Evolutionary conservation across 352 stramenopile species (phyloP).

Genomic region (Albugo laibachii): DNA sequence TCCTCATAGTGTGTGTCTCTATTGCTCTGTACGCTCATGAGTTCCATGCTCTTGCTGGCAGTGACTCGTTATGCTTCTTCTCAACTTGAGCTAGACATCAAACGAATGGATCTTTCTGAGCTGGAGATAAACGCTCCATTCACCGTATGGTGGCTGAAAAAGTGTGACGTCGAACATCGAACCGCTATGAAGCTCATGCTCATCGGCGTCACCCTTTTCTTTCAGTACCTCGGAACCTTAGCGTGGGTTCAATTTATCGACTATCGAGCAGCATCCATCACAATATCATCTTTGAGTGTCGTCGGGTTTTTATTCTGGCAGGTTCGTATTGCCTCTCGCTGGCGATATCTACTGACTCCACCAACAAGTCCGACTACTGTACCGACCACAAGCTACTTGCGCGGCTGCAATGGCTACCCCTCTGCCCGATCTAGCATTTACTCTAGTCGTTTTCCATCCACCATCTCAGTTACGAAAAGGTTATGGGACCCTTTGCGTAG

Average conservation of each 20-base stretch:
- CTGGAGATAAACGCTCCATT: slow-evolving; percentile 39
- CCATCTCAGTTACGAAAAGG: too few relatives aligned
- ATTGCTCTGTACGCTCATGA: slow-evolving; percentile 40
- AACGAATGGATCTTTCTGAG: slow-evolving; percentile 18
- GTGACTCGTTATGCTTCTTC: slow-evolving; percentile 41
- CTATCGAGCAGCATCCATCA: slow-evolving; percentile 7
- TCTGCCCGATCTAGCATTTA: too few relatives aligned
- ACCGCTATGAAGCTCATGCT: slow-evolving; percentile 49
- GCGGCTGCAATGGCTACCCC: too few relatives aligned
- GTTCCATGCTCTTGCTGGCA: slow-evolving; percentile 38
- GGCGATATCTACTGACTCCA: slow-evolving; percentile 34
- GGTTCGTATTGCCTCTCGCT: slow-evolving; percentile 46
- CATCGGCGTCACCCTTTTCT: slow-evolving; percentile 42
- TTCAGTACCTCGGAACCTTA: slow-evolving; percentile 36
- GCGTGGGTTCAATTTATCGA: slow-evolving; percentile 41
- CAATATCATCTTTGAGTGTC: slow-evolving; percentile 14
- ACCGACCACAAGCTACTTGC: too few relatives aligned
- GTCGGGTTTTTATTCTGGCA: slow-evolving; percentile 43
- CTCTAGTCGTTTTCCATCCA: too few relatives aligned
- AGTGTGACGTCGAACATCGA: slow-evolving; percentile 49
- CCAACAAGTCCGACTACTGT: too few relatives aligned
- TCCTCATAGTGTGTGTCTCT: slow-evolving; percentile 16
- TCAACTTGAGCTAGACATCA: slow-evolving; percentile 29
- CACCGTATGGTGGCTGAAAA: slow-evolving; percentile 35
- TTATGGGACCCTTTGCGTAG: too few relatives aligned